Conservation (phyloP, 768 basidiomycete genomes). For the Rhodotorula kratochvilovae region DNA sequence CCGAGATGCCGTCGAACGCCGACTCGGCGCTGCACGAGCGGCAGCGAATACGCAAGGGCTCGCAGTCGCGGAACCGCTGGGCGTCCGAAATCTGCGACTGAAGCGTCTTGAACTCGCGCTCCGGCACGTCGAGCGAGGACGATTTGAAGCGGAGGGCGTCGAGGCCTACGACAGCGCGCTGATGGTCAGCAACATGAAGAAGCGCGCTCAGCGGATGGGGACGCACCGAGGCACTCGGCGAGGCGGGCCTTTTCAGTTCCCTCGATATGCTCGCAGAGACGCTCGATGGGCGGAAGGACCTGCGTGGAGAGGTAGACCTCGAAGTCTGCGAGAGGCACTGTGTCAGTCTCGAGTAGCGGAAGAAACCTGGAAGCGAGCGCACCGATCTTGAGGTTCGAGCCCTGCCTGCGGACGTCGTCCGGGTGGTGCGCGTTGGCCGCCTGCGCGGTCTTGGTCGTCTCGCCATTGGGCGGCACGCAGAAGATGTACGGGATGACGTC, state of each 20-base stretch:
- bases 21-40: slow-evolving; percentile 60
- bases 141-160: slow-evolving; percentile 42
- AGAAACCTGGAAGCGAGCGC: slow-evolving; percentile 34
- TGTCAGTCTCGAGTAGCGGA: neutral
- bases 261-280: slow-evolving; percentile 92
- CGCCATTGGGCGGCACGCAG: slow-evolving; percentile 66
- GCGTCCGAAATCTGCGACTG: slow-evolving; percentile 84
- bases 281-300: slow-evolving; percentile 87
- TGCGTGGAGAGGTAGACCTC: slow-evolving; percentile 88
- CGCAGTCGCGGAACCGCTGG: slow-evolving; percentile 75
- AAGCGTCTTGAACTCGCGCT: slow-evolving; percentile 67
- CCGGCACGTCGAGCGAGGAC: slow-evolving; percentile 51
- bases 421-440: slow-evolving; percentile 90
- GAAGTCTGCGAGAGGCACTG: slow-evolving; percentile 58
- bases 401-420: slow-evolving; percentile 75
- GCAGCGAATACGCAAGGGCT: slow-evolving; percentile 70
- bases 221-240: slow-evolving; percentile 85
- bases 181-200: neutral
- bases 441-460: slow-evolving; percentile 65
- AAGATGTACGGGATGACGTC: slow-evolving; percentile 97
- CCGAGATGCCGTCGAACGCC: slow-evolving; percentile 45
- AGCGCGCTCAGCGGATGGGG: slow-evolving; percentile 22
- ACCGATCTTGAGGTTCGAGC: slow-evolving; percentile 69
- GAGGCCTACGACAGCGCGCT: slow-evolving; percentile 41
- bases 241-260: slow-evolving; percentile 86